Percentiles rank a stretch among this genome's conserved stretches.
Evolutionary conservation across 2,329 filamentous ascomycete genomes (phyloP).

Genomic region (Zymoseptoria pseudotritici): DNA sequence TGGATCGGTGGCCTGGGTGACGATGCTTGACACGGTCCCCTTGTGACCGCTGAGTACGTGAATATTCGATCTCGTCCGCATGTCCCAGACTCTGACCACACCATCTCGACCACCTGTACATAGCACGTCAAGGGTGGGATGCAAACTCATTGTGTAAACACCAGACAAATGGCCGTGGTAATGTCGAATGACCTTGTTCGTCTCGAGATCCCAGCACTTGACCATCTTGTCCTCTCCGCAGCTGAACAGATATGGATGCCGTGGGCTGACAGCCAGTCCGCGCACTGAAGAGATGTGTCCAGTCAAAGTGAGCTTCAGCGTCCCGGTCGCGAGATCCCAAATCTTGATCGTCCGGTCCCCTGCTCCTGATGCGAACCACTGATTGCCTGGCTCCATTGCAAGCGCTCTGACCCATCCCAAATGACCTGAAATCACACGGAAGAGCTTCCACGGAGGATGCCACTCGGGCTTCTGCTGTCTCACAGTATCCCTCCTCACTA

Average conservation of each 20-base stretch:
- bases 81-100: conserved; percentile 94
- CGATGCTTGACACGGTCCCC: conserved; percentile 77
- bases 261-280: conserved; percentile 81
- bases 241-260: conserved; percentile 94
- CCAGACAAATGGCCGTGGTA: conserved; percentile 96
- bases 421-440: conserved; percentile 94
- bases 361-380: conserved; percentile 94
- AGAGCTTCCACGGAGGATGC: conserved; percentile 97
- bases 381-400: conserved; percentile 89
- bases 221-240: conserved; percentile 99
- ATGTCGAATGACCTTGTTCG: conserved; percentile 98
- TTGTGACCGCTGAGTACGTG: conserved; percentile 90
- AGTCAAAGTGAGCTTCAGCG: conserved; percentile 76
- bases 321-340: conserved; percentile 88
- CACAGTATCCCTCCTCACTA: conserved; percentile 57
- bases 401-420: conserved; percentile 87
- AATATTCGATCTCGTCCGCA: conserved; percentile 91
- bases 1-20: conserved; percentile 92
- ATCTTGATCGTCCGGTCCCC: conserved; percentile 98
- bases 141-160: conserved; percentile 87
- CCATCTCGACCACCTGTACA: conserved; percentile 93
- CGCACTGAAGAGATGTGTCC: conserved; percentile 92
- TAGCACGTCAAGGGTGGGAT: conserved; percentile 88
- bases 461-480: conserved; percentile 76
- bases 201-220: conserved; percentile 98